Evolutionary conservation across 345 rosid species (phyloP), one percentile per base, ranked within the genome.

Genomic region (Citrus hindsii): DNA sequence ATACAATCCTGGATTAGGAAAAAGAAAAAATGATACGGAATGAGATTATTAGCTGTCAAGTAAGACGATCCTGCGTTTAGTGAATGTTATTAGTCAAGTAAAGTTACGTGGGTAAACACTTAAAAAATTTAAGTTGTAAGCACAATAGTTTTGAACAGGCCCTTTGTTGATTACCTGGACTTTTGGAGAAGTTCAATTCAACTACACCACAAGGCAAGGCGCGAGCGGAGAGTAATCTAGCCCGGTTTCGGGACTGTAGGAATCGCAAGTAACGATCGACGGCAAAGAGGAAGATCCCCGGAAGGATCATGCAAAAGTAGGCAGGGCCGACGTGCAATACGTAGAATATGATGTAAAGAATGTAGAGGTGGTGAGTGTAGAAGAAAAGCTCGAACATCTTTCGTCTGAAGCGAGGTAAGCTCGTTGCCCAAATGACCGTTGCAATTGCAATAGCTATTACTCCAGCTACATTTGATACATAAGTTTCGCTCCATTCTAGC

Each of bases 181-280:
- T 81, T 83, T 90, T 93, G 72, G 87, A 75, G 88, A 92, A 92
- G 78, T 82, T 89, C 75, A 92, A 82, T 73, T 90, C 97, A 10
- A 89, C 46, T 59, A 53, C 74, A 1, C 77, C 82, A 69, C 86
- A 88, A 8, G 93, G 92, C 30, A 92, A 82, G 61, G 87, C 42
- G 35, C 90, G 85, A 74, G 94, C 88, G 0, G 93, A 90, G 21
- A 87, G 68, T 28, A 90, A 70, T 27, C 87, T 78, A 58, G 85
- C 82, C 30, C 77, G 73, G 62, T 77, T 81, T 60, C 79, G 82
- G 32, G 92, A 92, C 68, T 92, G 97, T 72, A 92, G 83, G 83
- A 90, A 86, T 59, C 97, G 86, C 35, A 92, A 75, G 81, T 80
- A 89, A 6, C 95, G 90, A 25, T 93, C 95, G 6, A 93, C 72